Base-by-base conservation (phyloP, 805 yeast genomes). In the Priceomyces castillae region DNA sequence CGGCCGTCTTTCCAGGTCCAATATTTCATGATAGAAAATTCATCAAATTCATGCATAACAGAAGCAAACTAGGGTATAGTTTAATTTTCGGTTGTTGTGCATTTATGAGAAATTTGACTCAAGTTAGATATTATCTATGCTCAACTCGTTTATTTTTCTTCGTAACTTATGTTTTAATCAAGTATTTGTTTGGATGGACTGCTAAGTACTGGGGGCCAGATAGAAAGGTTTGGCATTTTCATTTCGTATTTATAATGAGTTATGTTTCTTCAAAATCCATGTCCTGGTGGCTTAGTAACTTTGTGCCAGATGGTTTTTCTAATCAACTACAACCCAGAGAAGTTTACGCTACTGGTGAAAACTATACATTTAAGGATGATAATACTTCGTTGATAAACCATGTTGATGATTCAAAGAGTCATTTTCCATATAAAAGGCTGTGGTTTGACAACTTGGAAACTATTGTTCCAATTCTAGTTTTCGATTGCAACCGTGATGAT, bases 1-100 rank as follows among this genome's bases (percentile, higher is more conserved):
- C 99, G 0, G 98, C 98, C 0, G 82, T 90, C 2, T 94, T 80
- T 58, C 95, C 95, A 0, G 98, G 98, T 0, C 71, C 80, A 1
- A 64, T 90, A 36, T 69, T 92, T 22, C 78, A 85, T 51, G 78
- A 77, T 19, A 77, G 83, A 40, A 34, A 64, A 2, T 86, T 86
- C 58, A 80, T 86, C 19, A 73, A 70, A 50, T 78, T 84, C 49
- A 80, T 86, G 63, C 76, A 81, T n/a, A 56, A 55, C 36, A 65
- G 82, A 43, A 74, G 81, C 0, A 64, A 71, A 15, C 49, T 64
- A 5, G 48, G 64, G 5, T 80, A 61, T 53, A 72, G 77, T 19
- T 53, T 71, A 36, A 68, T 84, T 30, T 87, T 90, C 63, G 99
- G 99, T 0, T 69, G 76, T 30, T 81, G 81, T 49, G 77, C 95